These are phyloP conservation scores for Pyrus pyrifolia DNA, from an alignment of 306 rosid species.

Conservation along the genomic window DNA sequence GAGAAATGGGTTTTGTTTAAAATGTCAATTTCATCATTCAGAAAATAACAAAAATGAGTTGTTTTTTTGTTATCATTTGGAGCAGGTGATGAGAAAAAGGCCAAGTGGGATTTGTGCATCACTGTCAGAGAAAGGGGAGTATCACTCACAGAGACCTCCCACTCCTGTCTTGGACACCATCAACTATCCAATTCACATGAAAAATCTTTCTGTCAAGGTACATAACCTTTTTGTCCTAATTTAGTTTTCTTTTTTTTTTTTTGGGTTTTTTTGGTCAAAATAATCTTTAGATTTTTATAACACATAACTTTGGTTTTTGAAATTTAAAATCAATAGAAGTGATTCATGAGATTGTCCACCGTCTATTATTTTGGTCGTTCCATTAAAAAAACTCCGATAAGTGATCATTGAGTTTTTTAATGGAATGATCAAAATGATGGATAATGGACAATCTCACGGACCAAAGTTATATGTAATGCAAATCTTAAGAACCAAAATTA, in stretches of 20 bases:
- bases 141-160: slow-evolving; percentile 70
- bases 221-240: not conserved
- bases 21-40: not conserved
- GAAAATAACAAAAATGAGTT: not conserved
- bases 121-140: slow-evolving; percentile 66
- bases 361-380: no score
- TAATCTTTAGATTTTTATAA: no score
- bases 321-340: no score
- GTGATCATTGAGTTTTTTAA: no score
- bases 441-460: no score
- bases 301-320: no score
- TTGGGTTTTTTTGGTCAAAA: no score
- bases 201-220: slow-evolving; percentile 88
- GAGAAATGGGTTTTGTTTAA: slow-evolving; percentile 11
- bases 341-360: no score
- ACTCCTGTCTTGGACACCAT: slow-evolving; percentile 88
- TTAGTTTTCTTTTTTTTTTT: not conserved
- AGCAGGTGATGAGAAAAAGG: slow-evolving; percentile 45
- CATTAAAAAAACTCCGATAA: no score
- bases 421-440: no score
- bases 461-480: no score
- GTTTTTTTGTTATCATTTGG: slow-evolving; percentile 19
- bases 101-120: slow-evolving; percentile 58
- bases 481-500: no score
- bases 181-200: slow-evolving; percentile 92